Evolutionary conservation across 768 basidiomycete genomes (phyloP).

Genomic region (Agrocybe pediades): DNA sequence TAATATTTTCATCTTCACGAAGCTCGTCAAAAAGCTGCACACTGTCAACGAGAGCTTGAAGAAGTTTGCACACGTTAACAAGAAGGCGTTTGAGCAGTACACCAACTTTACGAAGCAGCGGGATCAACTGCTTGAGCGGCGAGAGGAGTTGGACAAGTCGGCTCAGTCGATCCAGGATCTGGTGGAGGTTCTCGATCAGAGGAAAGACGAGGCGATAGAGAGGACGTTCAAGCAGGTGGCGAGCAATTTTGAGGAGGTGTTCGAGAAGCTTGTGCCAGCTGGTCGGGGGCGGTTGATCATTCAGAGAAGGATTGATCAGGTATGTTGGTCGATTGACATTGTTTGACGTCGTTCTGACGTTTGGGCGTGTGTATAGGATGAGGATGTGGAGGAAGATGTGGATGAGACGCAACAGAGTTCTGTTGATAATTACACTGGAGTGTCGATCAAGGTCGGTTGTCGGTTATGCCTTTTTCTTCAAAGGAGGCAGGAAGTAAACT

Average conservation of each 20-base stretch:
- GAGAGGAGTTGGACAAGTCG: slow-evolving; percentile 90
- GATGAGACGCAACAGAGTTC: slow-evolving; percentile 73
- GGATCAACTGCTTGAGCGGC: slow-evolving; percentile 82
- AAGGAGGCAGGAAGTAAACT: background rate
- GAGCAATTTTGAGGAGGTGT: slow-evolving; percentile 95
- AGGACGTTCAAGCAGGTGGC: slow-evolving; percentile 98
- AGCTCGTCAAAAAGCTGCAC: slow-evolving; percentile 95
- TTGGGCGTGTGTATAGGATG: slow-evolving; percentile 49
- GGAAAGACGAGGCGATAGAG: slow-evolving; percentile 99
- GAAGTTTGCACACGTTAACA: slow-evolving; percentile 98
- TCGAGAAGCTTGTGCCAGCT: slow-evolving; percentile 93
- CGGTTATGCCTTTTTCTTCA: background rate
- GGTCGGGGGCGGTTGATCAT: slow-evolving; percentile 92
- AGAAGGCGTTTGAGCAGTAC: slow-evolving; percentile 99
- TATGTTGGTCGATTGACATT: slow-evolving; percentile 24
- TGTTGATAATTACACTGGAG: slow-evolving; percentile 95
- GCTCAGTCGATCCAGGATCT: slow-evolving; percentile 90
- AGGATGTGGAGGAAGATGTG: slow-evolving; percentile 70
- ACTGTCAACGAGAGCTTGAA: slow-evolving; percentile 90
- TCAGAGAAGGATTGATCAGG: slow-evolving; percentile 87
- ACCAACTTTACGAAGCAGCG: slow-evolving; percentile 97
- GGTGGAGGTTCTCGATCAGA: slow-evolving; percentile 90
- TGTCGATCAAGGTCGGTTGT: slow-evolving; percentile 81
- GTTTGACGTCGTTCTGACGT: background rate
- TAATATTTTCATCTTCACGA: no score